Evolutionary conservation across 1,284 basidiomycete species (phyloP), one percentile per base, ranked within the genome.

Genomic region (Golubevia sp.): DNA sequence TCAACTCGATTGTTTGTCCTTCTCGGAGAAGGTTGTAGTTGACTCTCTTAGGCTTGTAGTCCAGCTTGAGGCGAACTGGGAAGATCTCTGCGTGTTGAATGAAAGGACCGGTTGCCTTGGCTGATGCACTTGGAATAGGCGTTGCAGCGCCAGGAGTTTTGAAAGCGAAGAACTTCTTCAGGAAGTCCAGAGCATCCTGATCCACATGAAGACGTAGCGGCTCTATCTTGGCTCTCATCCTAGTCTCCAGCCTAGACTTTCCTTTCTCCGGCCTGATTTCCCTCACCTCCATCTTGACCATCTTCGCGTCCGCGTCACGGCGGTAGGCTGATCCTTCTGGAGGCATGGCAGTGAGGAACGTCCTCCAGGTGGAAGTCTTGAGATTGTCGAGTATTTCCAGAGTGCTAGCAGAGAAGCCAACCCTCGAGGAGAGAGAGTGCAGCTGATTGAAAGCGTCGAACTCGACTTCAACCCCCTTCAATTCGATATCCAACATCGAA

Each of bases 321-420:
- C 93, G 86, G 74, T 94, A 92, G 0, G 94, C 93, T 24, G 30
- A 44, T n/a, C 49, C 59, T 24, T 63, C 53, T 7, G 56, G 51
- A 13, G 38, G 30, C 69, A 77, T 76, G 56, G 67, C 63, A 1
- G 94, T 96, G 64, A 99, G 85, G 83, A 99, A 99, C 79, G 94
- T 97, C 84, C 91, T 91, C 97, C 97, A 99, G 0, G 96, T 98
- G 8, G 95, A 97, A 0, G 95, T 95, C 86, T 93, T 94, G 87
- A 99, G 93, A 79, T 97, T 94, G 85, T 99, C 96, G 59, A 98
- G 86, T 67, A 99, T 97, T 84, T 97, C 93, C 54, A 93, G 30
- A 34, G 30, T 34, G 11, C 30, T 50, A 7, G 65, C 73, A 49
- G 57, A 66, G 44, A 77, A 66, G 4, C 65, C 68, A 21, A 74